phyloP scores from a whole-genome alignment of 1,284 basidiomycete genomes.

The Apiotrichum gamsii region DNA sequence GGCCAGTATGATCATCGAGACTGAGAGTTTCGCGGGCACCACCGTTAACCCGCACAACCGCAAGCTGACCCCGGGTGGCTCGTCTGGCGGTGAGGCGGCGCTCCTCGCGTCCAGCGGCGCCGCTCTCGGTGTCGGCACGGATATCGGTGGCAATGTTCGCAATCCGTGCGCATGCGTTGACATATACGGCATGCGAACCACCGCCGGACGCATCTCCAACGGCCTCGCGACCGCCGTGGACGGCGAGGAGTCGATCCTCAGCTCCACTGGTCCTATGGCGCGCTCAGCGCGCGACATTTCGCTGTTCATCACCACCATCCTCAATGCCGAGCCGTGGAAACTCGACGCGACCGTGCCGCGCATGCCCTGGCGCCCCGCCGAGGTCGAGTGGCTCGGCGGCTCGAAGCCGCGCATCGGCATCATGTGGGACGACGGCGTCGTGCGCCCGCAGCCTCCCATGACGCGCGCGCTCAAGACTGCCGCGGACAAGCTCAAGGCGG shows the following conservation, averaged over 20 bases:
- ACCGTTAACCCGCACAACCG: conserved; percentile 52
- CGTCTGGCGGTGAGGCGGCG: conserved; percentile 57
- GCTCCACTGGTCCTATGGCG: conserved; percentile 37
- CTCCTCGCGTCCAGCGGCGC: conserved; percentile 44
- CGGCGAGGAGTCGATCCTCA: conserved; percentile 36
- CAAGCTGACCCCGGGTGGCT: conserved; percentile 54
- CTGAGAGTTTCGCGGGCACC: conserved; percentile 30
- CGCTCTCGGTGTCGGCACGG: conserved; percentile 43
- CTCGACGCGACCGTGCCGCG: conserved; percentile 30
- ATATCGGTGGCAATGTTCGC: conserved; percentile 46
- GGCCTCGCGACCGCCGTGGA: not conserved
- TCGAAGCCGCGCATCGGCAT: conserved; percentile 33
- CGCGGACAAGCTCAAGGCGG: conserved; percentile 22
- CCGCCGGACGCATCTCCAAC: conserved; percentile 34
- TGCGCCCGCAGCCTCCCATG: conserved; percentile 41
- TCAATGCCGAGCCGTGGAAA: conserved; percentile 39
- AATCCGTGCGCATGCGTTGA: conserved; percentile 27
- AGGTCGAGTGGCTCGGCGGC: conserved; percentile 14
- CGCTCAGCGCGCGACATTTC: conserved; percentile 35
- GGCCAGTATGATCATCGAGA: conserved; percentile 36
- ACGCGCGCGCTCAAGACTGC: conserved; percentile 33
- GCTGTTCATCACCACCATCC: conserved; percentile 33
- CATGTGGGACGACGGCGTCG: conserved; percentile 41
- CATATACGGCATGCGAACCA: conserved; percentile 42
- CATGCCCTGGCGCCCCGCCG: conserved; percentile 34